phyloP scores from a whole-genome alignment of 192 early-diverging fungal species.

The Linnemannia zychae region DNA sequence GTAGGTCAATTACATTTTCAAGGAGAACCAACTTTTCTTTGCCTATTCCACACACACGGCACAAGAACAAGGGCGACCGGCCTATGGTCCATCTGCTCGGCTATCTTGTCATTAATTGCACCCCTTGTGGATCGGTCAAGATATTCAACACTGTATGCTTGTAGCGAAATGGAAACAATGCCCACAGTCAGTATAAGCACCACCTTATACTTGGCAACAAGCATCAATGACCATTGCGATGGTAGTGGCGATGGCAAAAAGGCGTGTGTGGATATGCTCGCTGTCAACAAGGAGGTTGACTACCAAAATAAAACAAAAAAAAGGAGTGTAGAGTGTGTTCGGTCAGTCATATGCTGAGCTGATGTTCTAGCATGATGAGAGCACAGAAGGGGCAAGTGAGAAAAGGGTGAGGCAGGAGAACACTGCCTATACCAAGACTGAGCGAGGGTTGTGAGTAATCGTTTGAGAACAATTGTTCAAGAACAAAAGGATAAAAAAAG shows the following conservation, averaged over 20 bases:
- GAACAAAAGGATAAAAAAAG: background rate
- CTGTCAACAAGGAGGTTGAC: background rate
- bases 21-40: background rate
- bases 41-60: background rate
- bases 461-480: background rate
- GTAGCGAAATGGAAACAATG: too few species aligned
- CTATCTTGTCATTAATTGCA: background rate
- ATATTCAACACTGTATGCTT: background rate
- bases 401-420: background rate
- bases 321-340: constrained; percentile 7
- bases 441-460: background rate
- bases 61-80: background rate
- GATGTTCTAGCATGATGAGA: constrained; percentile 9
- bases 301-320: background rate
- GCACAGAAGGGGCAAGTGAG: background rate
- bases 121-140: background rate
- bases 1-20: background rate
- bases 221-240: background rate
- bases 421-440: background rate
- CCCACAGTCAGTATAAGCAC: background rate
- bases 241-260: background rate
- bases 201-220: background rate
- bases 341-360: constrained; percentile 2
- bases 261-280: background rate
- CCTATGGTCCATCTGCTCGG: background rate